These are phyloP conservation scores for Pholiota adiposa DNA, from an alignment of 1,284 basidiomycete genomes.

Conservation along the genomic window DNA sequence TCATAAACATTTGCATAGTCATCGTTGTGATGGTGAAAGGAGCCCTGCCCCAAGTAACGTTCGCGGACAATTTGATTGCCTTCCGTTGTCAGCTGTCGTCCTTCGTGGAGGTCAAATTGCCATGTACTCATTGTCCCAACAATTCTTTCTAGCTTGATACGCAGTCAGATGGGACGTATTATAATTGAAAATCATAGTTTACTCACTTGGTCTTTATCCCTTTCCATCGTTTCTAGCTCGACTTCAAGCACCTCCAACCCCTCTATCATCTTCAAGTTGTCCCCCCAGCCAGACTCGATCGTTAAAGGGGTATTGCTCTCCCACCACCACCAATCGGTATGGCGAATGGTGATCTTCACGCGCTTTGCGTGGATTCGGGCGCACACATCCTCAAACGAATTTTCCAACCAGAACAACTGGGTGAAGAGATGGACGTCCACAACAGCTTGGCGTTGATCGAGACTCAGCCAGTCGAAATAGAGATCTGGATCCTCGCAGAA, in stretches of 20 bases:
- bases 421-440: constrained; percentile 9
- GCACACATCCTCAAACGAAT: not conserved
- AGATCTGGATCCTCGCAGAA: not conserved
- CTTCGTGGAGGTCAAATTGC: not conserved
- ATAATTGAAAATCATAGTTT: not conserved
- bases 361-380: not conserved
- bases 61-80: not conserved
- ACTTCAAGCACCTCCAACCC: not conserved
- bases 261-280: not conserved
- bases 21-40: not conserved
- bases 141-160: constrained; percentile 4
- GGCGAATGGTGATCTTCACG: constrained; percentile 13
- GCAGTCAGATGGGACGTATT: not conserved
- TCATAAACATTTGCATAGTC: not conserved
- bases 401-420: constrained; percentile 13
- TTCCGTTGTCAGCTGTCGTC: not conserved
- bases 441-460: constrained; percentile 3
- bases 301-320: constrained; percentile 5
- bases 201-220: constrained; percentile 3
- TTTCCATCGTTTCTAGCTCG: constrained; percentile 9
- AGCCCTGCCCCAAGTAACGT: not conserved
- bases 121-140: not conserved
- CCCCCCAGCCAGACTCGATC: constrained; percentile 3
- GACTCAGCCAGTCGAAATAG: constrained; percentile 5
- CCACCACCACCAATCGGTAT: constrained; percentile 17